Percentiles rank a stretch among this genome's conserved stretches.
phyloP scores from a whole-genome alignment of 768 basidiomycete species.

The Mycena galopus region DNA sequence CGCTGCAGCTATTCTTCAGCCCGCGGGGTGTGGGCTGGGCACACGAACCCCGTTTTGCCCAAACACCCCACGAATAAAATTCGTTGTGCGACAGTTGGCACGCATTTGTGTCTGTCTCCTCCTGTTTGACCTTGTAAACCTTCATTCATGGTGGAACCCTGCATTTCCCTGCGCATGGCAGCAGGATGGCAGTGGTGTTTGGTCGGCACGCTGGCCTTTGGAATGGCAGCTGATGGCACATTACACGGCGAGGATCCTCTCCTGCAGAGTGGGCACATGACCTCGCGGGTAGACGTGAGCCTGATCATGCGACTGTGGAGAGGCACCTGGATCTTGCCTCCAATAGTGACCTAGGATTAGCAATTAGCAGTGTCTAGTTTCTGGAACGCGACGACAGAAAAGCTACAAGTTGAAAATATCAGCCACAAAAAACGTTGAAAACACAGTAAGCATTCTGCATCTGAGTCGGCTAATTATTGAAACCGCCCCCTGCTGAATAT shows the following conservation, averaged over 20 bases:
- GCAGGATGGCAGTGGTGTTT: slow-evolving; percentile 22
- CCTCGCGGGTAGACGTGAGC: slow-evolving; percentile 8
- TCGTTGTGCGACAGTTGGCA: slow-evolving; percentile 8
- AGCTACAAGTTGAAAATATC: too few species aligned
- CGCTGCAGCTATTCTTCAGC: slow-evolving; percentile 7
- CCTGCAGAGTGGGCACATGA: slow-evolving; percentile 21
- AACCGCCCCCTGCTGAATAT: too few species aligned
- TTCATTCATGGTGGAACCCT: slow-evolving; percentile 32
- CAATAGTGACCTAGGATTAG: neutral
- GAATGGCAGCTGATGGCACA: neutral
- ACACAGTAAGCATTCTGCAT: too few species aligned
- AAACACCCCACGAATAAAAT: slow-evolving; percentile 3
- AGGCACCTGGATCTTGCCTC: slow-evolving; percentile 10
- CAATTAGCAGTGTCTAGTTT: too few species aligned
- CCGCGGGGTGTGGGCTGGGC: slow-evolving; percentile 27
- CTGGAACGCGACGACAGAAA: too few species aligned
- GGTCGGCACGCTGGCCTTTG: slow-evolving; percentile 17
- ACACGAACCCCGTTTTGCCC: slow-evolving; percentile 13
- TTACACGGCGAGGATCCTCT: slow-evolving; percentile 19
- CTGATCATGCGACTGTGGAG: slow-evolving; percentile 17
- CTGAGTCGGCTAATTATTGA: too few species aligned
- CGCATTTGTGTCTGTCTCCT: neutral
- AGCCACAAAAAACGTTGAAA: too few species aligned
- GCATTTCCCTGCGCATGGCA: slow-evolving; percentile 7
- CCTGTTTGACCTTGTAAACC: slow-evolving; percentile 24